A percentile compares a stretch with the other conserved stretches of the same genome.
phyloP scores from a whole-genome alignment of 768 basidiomycete genomes.

The Tulasnella sp. region DNA sequence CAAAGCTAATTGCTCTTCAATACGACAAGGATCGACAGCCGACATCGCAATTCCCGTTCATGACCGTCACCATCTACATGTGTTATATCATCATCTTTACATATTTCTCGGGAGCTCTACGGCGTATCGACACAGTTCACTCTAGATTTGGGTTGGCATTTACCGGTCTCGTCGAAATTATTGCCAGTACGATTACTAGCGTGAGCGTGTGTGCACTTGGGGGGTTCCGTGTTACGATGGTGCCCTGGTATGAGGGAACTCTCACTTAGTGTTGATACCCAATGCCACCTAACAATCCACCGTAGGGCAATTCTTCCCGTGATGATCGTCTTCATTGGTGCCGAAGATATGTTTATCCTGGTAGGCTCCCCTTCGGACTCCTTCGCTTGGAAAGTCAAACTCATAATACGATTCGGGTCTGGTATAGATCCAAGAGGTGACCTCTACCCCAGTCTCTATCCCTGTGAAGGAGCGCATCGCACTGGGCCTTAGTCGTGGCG shows the following conservation, averaged over 20 bases:
- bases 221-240: constrained; percentile 81
- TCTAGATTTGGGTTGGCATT: constrained; percentile 85
- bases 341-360: constrained; percentile 95
- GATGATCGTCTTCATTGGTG: constrained; percentile 88
- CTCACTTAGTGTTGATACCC: constrained; percentile 21
- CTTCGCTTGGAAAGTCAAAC: background rate
- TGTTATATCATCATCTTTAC: constrained; percentile 66
- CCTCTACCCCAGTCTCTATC: constrained; percentile 72
- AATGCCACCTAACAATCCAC: too few relatives aligned
- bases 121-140: constrained; percentile 75
- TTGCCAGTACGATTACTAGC: constrained; percentile 87
- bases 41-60: constrained; percentile 36
- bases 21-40: constrained; percentile 1
- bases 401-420: constrained; percentile 13
- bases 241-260: constrained; percentile 66
- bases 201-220: constrained; percentile 85
- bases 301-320: constrained; percentile 80
- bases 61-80: constrained; percentile 61
- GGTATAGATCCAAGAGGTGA: constrained; percentile 68
- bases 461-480: constrained; percentile 89
- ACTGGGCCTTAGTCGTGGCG: constrained; percentile 77
- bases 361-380: constrained; percentile 34
- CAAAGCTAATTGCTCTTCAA: constrained; percentile 37
- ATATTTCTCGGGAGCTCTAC: constrained; percentile 67
- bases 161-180: constrained; percentile 84